phyloP scores from a whole-genome alignment of 495 filamentous ascomycete genomes.

The Aspergillus saccharolyticus region DNA sequence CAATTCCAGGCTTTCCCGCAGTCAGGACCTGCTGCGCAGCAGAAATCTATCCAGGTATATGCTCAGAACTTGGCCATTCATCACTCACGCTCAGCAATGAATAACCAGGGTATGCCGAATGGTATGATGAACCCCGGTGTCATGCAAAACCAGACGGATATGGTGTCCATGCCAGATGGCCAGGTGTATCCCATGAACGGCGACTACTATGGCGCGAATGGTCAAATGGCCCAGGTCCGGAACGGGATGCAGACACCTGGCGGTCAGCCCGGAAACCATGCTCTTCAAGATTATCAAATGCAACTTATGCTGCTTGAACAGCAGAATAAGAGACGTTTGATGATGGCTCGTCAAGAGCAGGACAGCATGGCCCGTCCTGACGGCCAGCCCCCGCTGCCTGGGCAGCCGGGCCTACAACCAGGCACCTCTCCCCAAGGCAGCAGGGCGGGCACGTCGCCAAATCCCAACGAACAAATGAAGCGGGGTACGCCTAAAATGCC shows the following conservation, averaged over 20 bases:
- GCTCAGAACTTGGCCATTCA: slow-evolving; percentile 75
- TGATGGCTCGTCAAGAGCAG: slow-evolving; percentile 97
- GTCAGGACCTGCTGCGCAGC: slow-evolving; percentile 54
- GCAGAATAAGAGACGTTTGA: slow-evolving; percentile 93
- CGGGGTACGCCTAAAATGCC: slow-evolving; percentile 85
- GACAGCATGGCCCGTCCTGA: slow-evolving; percentile 65
- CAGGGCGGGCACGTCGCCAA: slow-evolving; percentile 79
- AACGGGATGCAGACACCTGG: slow-evolving; percentile 49
- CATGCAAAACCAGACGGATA: slow-evolving; percentile 67
- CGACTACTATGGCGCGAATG: slow-evolving; percentile 64
- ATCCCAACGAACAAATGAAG: slow-evolving; percentile 84
- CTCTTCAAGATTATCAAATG: slow-evolving; percentile 98
- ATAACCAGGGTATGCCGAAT: slow-evolving; percentile 69
- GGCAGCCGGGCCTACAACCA: slow-evolving; percentile 51
- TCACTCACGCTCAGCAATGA: slow-evolving; percentile 56
- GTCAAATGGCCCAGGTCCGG: slow-evolving; percentile 52
- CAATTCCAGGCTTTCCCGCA: slow-evolving; percentile 72
- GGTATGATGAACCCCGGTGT: slow-evolving; percentile 54
- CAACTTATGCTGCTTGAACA: slow-evolving; percentile 98
- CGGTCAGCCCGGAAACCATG: slow-evolving; percentile 72
- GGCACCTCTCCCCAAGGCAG: slow-evolving; percentile 79
- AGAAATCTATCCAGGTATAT: slow-evolving; percentile 82
- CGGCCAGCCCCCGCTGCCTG: slow-evolving; percentile 54
- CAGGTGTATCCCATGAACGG: slow-evolving; percentile 48
- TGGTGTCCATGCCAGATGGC: slow-evolving; percentile 70